Evolutionary conservation across 2,329 filamentous ascomycete species (phyloP).

Genomic region (Beauveria medogensis): DNA sequence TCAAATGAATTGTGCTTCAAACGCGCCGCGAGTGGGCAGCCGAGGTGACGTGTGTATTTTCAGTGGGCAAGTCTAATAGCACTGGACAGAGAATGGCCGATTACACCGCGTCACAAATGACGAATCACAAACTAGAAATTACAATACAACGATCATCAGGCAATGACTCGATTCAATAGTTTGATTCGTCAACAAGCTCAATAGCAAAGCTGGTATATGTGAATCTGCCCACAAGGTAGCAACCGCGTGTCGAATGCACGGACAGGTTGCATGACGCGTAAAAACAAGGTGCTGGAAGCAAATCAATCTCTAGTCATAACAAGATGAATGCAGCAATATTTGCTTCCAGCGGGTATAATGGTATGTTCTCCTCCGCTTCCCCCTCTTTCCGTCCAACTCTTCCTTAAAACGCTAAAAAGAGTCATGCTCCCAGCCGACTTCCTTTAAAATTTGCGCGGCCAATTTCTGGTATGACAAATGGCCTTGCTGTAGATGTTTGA

Average conservation of each 20-base stretch:
- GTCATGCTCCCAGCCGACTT: conserved; percentile 62
- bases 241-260: not conserved
- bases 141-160: not conserved
- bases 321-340: conserved; percentile 6
- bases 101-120: too few relatives aligned
- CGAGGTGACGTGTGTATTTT: too few relatives aligned
- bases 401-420: conserved; percentile 21
- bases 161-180: not conserved
- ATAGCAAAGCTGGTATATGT: not conserved
- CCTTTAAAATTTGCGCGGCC: conserved; percentile 56
- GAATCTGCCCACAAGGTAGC: not conserved
- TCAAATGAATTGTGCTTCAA: too few relatives aligned
- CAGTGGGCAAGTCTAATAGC: too few relatives aligned
- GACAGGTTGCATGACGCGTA: not conserved
- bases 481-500: conserved; percentile 56
- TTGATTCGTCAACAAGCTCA: not conserved
- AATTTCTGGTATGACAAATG: conserved; percentile 65
- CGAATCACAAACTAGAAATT: too few relatives aligned
- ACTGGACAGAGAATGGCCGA: too few relatives aligned
- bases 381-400: not conserved
- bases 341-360: conserved; percentile 10
- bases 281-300: conserved; percentile 6
- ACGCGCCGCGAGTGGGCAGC: too few relatives aligned
- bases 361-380: not conserved
- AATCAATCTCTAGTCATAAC: conserved; percentile 8